phyloP scores from a whole-genome alignment of 257 asterid species.

The Solanum phureja region DNA sequence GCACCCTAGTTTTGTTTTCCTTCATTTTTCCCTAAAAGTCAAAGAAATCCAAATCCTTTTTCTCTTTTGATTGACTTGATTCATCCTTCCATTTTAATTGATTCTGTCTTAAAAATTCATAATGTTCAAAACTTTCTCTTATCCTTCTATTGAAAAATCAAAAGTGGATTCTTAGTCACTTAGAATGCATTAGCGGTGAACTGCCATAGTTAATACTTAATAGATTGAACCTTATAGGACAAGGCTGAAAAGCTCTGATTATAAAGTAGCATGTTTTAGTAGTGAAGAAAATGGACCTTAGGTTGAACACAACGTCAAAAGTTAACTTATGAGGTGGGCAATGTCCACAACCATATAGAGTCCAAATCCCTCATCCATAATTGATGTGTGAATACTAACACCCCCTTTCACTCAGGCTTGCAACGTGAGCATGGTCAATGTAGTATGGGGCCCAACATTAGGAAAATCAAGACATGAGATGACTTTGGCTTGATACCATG shows the following conservation, averaged over 20 bases:
- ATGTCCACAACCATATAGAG: not conserved
- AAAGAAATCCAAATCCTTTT: not conserved
- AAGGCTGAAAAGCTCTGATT: not conserved
- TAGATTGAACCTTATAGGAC: not conserved
- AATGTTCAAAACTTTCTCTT: not conserved
- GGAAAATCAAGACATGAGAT: not conserved
- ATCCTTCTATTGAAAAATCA: not conserved
- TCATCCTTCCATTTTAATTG: not conserved
- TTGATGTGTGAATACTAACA: not conserved
- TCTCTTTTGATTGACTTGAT: not conserved
- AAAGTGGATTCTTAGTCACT: not conserved
- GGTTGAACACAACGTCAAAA: not conserved
- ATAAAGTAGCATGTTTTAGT: not conserved
- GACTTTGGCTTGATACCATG: not conserved
- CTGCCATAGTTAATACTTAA: not conserved
- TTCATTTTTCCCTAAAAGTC: not conserved
- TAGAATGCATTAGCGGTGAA: not conserved
- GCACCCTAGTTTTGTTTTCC: not conserved
- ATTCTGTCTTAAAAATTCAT: not conserved
- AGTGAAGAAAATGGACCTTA: not conserved
- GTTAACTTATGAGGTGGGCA: not conserved
- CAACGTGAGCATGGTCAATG: not conserved
- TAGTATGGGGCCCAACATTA: not conserved
- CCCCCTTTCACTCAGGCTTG: not conserved
- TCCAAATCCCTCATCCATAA: not conserved